These are phyloP conservation scores for Crithidia expoeki DNA, from an alignment of 208 protist genomes.

Conservation along the genomic window DNA sequence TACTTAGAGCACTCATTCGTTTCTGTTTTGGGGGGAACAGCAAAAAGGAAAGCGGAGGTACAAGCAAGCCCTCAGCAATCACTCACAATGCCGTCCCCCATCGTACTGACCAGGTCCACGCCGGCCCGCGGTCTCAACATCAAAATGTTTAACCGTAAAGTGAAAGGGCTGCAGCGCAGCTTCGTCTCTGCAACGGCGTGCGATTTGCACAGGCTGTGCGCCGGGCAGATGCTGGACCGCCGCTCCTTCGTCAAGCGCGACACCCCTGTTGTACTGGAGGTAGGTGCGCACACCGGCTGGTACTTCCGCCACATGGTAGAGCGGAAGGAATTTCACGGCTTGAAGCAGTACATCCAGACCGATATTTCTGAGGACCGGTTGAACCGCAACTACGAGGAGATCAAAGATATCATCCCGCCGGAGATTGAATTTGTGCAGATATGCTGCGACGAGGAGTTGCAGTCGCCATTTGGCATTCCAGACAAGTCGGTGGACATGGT, in stretches of 20 bases:
- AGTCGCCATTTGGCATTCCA: constrained; percentile 75
- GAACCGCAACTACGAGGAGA: constrained; percentile 86
- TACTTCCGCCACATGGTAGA: constrained; percentile 89
- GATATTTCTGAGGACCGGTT: constrained; percentile 86
- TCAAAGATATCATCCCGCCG: constrained; percentile 76
- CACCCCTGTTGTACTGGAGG: constrained; percentile 82
- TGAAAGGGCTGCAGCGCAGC: constrained; percentile 83
- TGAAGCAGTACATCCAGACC: constrained; percentile 93
- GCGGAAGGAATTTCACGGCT: constrained; percentile 73
- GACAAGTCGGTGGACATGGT: constrained; percentile 90
- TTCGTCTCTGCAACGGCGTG: constrained; percentile 64
- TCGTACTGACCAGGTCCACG: constrained; percentile 70
- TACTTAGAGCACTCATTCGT: too few relatives aligned
- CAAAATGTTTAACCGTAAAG: constrained; percentile 79
- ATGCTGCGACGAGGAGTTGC: constrained; percentile 86
- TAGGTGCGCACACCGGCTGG: constrained; percentile 88
- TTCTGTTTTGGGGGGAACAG: too few relatives aligned
- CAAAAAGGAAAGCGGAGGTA: too few relatives aligned
- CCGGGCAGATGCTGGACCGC: constrained; percentile 86
- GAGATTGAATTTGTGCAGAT: constrained; percentile 91
- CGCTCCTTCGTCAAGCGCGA: constrained; percentile 85
- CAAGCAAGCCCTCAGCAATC: too few relatives aligned
- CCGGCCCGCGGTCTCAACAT: constrained; percentile 67
- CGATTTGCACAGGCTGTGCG: constrained; percentile 82
- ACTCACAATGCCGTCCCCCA: constrained; percentile 63